phyloP scores from a whole-genome alignment of 163 green algal species.

The Scenedesmus sp. region DNA sequence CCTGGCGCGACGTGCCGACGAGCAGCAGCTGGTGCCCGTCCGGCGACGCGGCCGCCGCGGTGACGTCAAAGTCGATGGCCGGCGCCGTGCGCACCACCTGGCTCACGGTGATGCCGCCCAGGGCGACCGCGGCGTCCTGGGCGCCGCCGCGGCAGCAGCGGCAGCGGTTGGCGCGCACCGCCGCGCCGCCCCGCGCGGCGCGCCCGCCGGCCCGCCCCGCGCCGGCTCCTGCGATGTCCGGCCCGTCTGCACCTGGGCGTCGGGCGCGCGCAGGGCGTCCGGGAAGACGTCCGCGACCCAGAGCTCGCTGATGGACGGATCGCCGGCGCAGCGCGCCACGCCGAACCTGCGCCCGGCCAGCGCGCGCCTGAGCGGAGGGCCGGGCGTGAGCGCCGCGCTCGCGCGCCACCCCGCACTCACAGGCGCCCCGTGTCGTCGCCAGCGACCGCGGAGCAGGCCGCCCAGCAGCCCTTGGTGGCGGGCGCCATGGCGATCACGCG shows the following conservation, averaged over 20 bases:
- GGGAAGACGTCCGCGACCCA: slow-evolving; percentile 30
- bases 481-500: background rate
- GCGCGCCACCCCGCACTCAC: background rate
- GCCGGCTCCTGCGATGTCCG: no score
- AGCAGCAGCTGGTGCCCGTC: slow-evolving; percentile 49
- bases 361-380: no score
- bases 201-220: no score
- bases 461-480: no score
- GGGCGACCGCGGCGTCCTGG: background rate
- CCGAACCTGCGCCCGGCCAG: slow-evolving; percentile 42
- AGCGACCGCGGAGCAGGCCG: slow-evolving; percentile 10
- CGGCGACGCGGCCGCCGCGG: slow-evolving; percentile 22
- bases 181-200: no score
- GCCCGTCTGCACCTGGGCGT: slow-evolving; percentile 11
- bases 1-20: slow-evolving; percentile 13
- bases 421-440: slow-evolving; percentile 28
- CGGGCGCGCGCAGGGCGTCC: background rate
- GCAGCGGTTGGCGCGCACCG: background rate
- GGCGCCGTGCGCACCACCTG: slow-evolving; percentile 17
- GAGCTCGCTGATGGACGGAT: background rate
- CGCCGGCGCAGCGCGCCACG: background rate
- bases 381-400: background rate
- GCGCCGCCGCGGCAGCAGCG: background rate
- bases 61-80: slow-evolving; percentile 26
- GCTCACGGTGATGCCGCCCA: background rate